Evolutionary conservation across 2,329 filamentous ascomycete species (phyloP).

Genomic region (Fusarium papillatum): DNA sequence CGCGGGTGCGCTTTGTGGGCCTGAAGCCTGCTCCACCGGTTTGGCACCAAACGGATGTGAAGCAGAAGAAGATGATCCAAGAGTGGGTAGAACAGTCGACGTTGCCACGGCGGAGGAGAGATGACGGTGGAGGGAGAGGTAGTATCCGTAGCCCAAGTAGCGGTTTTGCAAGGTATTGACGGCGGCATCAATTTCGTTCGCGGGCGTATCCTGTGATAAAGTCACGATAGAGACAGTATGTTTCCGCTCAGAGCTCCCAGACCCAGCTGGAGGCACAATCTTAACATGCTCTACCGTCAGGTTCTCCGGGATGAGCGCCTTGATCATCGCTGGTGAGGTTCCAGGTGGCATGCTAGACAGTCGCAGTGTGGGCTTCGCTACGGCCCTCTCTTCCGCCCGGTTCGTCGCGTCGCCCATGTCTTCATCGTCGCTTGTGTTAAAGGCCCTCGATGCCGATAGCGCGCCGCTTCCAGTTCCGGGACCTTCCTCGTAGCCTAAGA

Average conservation of each 20-base stretch:
- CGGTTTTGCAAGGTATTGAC: constrained; percentile 85
- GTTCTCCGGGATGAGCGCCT: constrained; percentile 69
- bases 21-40: constrained; percentile 62
- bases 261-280: constrained; percentile 70
- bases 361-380: constrained; percentile 73
- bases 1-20: constrained; percentile 52
- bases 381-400: constrained; percentile 69
- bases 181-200: constrained; percentile 84
- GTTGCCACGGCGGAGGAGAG: constrained; percentile 80
- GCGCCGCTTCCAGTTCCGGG: constrained; percentile 52
- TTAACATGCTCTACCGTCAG: constrained; percentile 81
- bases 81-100: constrained; percentile 51
- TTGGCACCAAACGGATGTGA: constrained; percentile 86
- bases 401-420: constrained; percentile 57
- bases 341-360: constrained; percentile 72
- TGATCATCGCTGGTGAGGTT: constrained; percentile 71
- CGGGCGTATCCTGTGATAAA: constrained; percentile 83
- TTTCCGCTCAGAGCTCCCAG: constrained; percentile 73
- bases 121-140: constrained; percentile 84
- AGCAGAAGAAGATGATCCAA: constrained; percentile 55
- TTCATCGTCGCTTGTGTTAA: constrained; percentile 76
- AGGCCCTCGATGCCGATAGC: constrained; percentile 76
- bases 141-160: constrained; percentile 88
- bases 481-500: constrained; percentile 54
- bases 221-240: constrained; percentile 85